Evolutionary conservation across 1,284 basidiomycete genomes (phyloP).

Genomic region (Ceratobasidium sp.): DNA sequence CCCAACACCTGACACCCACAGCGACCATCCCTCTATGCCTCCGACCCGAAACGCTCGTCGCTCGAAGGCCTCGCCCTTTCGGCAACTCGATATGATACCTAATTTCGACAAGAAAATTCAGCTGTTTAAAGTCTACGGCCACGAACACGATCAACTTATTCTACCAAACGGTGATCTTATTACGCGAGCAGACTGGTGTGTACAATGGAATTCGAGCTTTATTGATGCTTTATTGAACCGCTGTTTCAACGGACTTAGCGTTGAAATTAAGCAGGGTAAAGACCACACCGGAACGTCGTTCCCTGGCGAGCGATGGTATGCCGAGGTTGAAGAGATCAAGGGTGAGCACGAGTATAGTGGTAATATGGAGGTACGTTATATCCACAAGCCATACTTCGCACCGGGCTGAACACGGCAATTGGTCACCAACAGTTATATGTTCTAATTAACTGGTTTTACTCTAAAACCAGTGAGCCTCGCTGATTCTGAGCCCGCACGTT

Average conservation of each 20-base stretch:
- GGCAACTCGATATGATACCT: not conserved
- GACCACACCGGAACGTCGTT: slow-evolving; percentile 15
- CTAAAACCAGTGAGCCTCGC: not conserved
- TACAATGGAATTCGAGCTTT: not conserved
- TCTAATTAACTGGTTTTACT: slow-evolving; percentile 25
- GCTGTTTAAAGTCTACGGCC: slow-evolving; percentile 8
- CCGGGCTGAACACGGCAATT: not conserved
- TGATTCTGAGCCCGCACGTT: not conserved
- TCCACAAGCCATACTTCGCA: not conserved
- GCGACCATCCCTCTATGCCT: not conserved
- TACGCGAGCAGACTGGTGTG: slow-evolving; percentile 1
- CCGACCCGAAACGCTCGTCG: not conserved
- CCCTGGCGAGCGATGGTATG: slow-evolving; percentile 17
- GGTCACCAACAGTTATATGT: not conserved
- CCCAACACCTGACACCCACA: not conserved
- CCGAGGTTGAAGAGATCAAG: slow-evolving; percentile 27
- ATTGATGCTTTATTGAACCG: not conserved
- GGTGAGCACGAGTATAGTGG: not conserved
- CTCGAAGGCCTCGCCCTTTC: not conserved
- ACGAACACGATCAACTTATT: not conserved
- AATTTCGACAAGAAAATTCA: slow-evolving; percentile 15
- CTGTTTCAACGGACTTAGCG: not conserved
- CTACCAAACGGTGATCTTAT: not conserved
- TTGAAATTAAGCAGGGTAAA: slow-evolving; percentile 16
- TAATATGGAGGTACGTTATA: slow-evolving; percentile 1